Conservation (phyloP, 1,139 yeast species). For the Saccharomyces hybrid region DNA sequence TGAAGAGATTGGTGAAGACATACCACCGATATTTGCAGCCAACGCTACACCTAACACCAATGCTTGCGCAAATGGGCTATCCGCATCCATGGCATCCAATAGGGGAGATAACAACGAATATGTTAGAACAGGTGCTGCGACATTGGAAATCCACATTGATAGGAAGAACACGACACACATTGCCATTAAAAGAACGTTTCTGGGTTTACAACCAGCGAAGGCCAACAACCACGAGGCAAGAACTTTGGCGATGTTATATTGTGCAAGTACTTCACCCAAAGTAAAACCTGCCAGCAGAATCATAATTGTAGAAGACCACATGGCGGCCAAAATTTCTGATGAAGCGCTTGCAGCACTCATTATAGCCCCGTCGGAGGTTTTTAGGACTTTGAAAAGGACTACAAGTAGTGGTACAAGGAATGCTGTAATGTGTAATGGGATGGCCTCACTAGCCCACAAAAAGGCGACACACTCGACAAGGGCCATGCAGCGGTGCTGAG, state of each 20-base stretch:
- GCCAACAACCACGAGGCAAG: conserved; percentile 58
- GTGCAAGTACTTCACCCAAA: conserved; percentile 63
- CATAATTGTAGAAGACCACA: conserved; percentile 74
- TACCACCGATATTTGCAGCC: conserved; percentile 67
- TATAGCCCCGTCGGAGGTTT: conserved; percentile 44
- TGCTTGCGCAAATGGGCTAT: conserved; percentile 54
- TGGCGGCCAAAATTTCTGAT: conserved; percentile 44
- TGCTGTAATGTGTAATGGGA: conserved; percentile 63
- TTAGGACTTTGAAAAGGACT: conserved; percentile 49
- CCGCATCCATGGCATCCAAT: conserved; percentile 53
- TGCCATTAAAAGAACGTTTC: conserved; percentile 51
- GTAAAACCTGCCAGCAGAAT: conserved; percentile 66
- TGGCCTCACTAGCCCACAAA: conserved; percentile 66
- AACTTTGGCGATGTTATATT: conserved; percentile 61
- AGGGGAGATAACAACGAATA: conserved; percentile 60
- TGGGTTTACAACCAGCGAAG: conserved; percentile 59
- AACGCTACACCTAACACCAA: conserved; percentile 64
- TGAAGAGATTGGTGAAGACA: conserved; percentile 75
- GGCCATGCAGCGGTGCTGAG: conserved; percentile 61
- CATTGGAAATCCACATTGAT: conserved; percentile 75
- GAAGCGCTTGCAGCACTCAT: conserved; percentile 51
- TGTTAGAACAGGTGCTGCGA: conserved; percentile 70
- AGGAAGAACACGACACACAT: conserved; percentile 63
- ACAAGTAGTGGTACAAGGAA: conserved; percentile 51
- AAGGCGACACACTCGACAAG: conserved; percentile 60